Conservation (phyloP, 2,329 filamentous ascomycete species). For the Bipolaris victoriae region DNA sequence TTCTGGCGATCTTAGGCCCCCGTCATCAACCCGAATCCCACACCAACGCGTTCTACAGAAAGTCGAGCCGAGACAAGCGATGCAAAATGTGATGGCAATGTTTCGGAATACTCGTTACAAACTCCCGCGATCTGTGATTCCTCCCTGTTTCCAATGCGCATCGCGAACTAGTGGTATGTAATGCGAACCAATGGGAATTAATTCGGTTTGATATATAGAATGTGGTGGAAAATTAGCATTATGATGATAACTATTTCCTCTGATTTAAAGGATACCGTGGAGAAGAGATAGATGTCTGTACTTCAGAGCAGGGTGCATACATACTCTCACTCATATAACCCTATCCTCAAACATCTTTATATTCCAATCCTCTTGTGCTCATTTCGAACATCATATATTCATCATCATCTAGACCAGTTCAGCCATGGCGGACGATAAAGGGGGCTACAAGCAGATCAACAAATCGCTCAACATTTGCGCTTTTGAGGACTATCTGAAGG, state of each 20-base stretch:
- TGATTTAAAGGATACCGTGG: background rate
- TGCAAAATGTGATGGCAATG: background rate
- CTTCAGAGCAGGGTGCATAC: background rate
- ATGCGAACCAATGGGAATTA: background rate
- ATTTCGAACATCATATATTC: constrained; percentile 14
- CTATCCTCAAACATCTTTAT: background rate
- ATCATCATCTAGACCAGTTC: constrained; percentile 58
- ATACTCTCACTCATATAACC: background rate
- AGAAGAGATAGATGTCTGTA: background rate
- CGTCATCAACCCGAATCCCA: constrained; percentile 40
- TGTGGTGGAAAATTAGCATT: no score
- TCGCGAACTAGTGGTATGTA: background rate
- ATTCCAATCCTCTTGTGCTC: background rate
- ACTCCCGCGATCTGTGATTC: background rate
- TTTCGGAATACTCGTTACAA: background rate
- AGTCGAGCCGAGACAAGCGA: background rate
- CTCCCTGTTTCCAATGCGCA: background rate
- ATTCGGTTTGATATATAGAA: background rate
- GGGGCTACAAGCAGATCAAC: constrained; percentile 56
- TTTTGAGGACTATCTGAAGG: constrained; percentile 57
- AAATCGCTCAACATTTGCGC: constrained; percentile 56
- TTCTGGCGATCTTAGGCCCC: background rate
- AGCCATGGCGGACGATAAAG: constrained; percentile 25
- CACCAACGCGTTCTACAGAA: constrained; percentile 52
- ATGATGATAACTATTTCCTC: background rate